phyloP scores from a whole-genome alignment of 768 basidiomycete species.

The Sarcodon aspratus region DNA sequence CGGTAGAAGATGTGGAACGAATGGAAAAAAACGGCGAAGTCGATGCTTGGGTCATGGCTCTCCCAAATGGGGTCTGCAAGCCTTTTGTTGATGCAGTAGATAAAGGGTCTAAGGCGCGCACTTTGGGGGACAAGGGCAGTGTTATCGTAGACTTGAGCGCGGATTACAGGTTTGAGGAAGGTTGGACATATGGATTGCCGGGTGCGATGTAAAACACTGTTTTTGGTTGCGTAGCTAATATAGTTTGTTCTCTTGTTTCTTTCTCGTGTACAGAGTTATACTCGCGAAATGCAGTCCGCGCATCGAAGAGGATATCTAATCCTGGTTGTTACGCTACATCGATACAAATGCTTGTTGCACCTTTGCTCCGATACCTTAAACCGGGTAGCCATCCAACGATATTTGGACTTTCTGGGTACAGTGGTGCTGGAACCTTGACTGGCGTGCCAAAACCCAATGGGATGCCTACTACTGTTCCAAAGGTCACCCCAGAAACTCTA shows the following conservation, averaged over 20 bases:
- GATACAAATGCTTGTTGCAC: slow-evolving; percentile 84
- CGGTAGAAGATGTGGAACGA: slow-evolving; percentile 61
- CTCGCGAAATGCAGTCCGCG: slow-evolving; percentile 53
- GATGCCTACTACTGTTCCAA: slow-evolving; percentile 65
- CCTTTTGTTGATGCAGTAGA: slow-evolving; percentile 96
- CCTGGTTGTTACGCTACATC: slow-evolving; percentile 97
- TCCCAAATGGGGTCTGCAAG: slow-evolving; percentile 95
- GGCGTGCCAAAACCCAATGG: slow-evolving; percentile 55
- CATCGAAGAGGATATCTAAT: slow-evolving; percentile 84
- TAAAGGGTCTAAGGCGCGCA: slow-evolving; percentile 49
- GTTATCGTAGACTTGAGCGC: slow-evolving; percentile 90
- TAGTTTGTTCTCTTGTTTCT: slow-evolving; percentile 19
- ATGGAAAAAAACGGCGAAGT: slow-evolving; percentile 89
- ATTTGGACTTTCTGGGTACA: slow-evolving; percentile 90
- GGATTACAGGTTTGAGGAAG: slow-evolving; percentile 90
- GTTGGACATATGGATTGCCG: slow-evolving; percentile 97
- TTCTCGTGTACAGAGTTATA: slow-evolving; percentile 62
- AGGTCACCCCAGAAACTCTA: slow-evolving; percentile 70
- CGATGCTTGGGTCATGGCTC: slow-evolving; percentile 98
- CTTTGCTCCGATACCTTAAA: slow-evolving; percentile 65
- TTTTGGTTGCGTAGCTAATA: slow-evolving; percentile 22
- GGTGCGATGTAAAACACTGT: slow-evolving; percentile 55
- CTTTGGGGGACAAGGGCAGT: slow-evolving; percentile 34
- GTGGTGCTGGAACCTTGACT: slow-evolving; percentile 84
- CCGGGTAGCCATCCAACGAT: slow-evolving; percentile 60